Conservation (phyloP, 2,329 filamentous ascomycete genomes). For the Penicillium sp. region DNA sequence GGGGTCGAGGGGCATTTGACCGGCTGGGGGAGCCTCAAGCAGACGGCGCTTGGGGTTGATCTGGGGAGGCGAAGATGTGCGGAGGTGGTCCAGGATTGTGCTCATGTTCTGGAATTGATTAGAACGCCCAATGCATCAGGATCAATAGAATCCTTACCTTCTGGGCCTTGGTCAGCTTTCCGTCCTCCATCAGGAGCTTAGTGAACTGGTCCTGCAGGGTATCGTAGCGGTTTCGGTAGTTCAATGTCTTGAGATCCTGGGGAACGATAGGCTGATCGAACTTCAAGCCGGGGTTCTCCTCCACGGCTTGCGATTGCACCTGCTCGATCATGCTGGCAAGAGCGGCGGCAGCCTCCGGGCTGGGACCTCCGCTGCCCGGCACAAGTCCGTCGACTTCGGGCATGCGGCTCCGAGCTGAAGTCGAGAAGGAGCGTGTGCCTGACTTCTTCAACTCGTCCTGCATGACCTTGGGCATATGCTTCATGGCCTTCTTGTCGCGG, state of each 20-base stretch:
- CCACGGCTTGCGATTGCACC: conserved; percentile 34
- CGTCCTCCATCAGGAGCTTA: conserved; percentile 86
- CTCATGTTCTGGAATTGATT: conserved; percentile 69
- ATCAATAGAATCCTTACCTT: conserved; percentile 61
- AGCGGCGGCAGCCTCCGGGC: conserved; percentile 33
- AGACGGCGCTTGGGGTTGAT: conserved; percentile 64
- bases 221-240: conserved; percentile 82
- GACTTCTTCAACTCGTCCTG: conserved; percentile 57
- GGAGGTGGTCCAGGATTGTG: conserved; percentile 77
- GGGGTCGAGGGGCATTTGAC: conserved; percentile 84
- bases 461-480: conserved; percentile 68
- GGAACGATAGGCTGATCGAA: conserved; percentile 73
- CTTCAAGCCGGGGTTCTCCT: conserved; percentile 64
- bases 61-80: conserved; percentile 77
- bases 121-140: neutral
- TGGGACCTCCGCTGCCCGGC: conserved; percentile 12
- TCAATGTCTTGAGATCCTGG: conserved; percentile 52
- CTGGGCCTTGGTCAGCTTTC: conserved; percentile 88
- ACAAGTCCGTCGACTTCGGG: conserved; percentile 29
- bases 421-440: conserved; percentile 59
- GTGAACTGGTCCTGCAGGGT: conserved; percentile 83
- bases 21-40: conserved; percentile 71
- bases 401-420: conserved; percentile 46
- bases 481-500: conserved; percentile 61
- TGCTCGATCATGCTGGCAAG: conserved; percentile 41